phyloP scores from a whole-genome alignment of 495 filamentous ascomycete species.

The Pseudoneurospora amorphoporcata region DNA sequence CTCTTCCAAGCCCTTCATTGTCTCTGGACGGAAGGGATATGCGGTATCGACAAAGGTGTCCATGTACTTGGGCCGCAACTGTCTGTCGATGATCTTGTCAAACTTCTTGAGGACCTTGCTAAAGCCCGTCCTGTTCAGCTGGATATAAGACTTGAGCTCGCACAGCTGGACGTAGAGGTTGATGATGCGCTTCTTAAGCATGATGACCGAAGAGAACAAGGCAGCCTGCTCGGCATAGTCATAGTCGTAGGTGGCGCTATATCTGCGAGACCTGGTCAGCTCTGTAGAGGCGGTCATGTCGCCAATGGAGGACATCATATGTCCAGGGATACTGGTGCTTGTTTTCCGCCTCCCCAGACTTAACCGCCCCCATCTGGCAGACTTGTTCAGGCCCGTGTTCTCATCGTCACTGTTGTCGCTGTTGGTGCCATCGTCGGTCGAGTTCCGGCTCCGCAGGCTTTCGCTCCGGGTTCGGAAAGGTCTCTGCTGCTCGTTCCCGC shows the following conservation, averaged over 20 bases:
- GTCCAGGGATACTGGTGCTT: conserved; percentile 9
- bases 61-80: conserved; percentile 66
- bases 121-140: conserved; percentile 95
- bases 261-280: conserved; percentile 39
- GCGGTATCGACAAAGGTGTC: conserved; percentile 57
- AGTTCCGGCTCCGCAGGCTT: conserved; percentile 31
- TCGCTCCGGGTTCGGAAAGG: conserved; percentile 16
- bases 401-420: conserved; percentile 65
- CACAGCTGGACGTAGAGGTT: conserved; percentile 87
- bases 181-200: conserved; percentile 81
- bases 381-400: conserved; percentile 40
- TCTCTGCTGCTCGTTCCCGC: conserved; percentile 6
- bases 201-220: conserved; percentile 71
- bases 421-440: conserved; percentile 40
- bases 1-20: conserved; percentile 57
- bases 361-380: conserved; percentile 18
- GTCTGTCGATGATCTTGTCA: conserved; percentile 85
- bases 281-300: conserved; percentile 48
- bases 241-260: conserved; percentile 57
- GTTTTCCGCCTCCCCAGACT: conserved; percentile 28
- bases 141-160: conserved; percentile 89
- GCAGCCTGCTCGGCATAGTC: conserved; percentile 65
- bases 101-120: conserved; percentile 96
- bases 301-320: conserved; percentile 32
- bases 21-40: conserved; percentile 64